phyloP scores from a whole-genome alignment of 2,329 filamentous ascomycete genomes.

The Diaporthe eres region DNA sequence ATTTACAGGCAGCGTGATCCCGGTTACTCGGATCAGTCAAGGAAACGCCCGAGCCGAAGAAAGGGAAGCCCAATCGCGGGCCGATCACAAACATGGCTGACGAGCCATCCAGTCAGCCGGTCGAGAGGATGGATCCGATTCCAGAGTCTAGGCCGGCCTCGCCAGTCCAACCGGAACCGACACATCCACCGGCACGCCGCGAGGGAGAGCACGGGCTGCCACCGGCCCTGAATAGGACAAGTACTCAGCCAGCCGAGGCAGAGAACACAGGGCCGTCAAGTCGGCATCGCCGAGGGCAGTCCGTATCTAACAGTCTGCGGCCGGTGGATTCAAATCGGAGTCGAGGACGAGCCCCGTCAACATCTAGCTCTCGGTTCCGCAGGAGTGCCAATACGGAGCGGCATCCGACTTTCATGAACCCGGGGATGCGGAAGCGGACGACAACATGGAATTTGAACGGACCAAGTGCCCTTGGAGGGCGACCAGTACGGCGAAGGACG shows the following conservation, averaged over 20 bases:
- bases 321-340: conserved; percentile 34
- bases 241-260: conserved; percentile 21
- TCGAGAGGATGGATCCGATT: conserved; percentile 39
- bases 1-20: conserved; percentile 36
- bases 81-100: conserved; percentile 31
- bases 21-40: conserved; percentile 37
- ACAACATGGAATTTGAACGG: conserved; percentile 41
- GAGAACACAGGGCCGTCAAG: conserved; percentile 14
- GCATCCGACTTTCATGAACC: conserved; percentile 15
- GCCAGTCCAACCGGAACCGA: conserved; percentile 38
- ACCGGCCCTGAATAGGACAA: conserved; percentile 15
- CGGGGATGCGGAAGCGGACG: conserved; percentile 38
- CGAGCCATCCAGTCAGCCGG: conserved; percentile 23
- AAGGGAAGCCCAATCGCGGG: conserved; percentile 27
- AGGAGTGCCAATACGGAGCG: conserved; percentile 31
- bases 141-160: conserved; percentile 40
- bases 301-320: conserved; percentile 33
- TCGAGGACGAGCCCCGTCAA: conserved; percentile 37
- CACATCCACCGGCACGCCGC: conserved; percentile 26
- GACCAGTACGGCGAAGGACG: conserved; percentile 35
- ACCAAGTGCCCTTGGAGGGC: conserved; percentile 36
- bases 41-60: conserved; percentile 28
- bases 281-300: conserved; percentile 34
- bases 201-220: conserved; percentile 32
- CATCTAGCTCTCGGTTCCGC: conserved; percentile 35